Base-by-base conservation (phyloP, 2,329 filamentous ascomycete genomes). In the Colletotrichum sp. region DNA sequence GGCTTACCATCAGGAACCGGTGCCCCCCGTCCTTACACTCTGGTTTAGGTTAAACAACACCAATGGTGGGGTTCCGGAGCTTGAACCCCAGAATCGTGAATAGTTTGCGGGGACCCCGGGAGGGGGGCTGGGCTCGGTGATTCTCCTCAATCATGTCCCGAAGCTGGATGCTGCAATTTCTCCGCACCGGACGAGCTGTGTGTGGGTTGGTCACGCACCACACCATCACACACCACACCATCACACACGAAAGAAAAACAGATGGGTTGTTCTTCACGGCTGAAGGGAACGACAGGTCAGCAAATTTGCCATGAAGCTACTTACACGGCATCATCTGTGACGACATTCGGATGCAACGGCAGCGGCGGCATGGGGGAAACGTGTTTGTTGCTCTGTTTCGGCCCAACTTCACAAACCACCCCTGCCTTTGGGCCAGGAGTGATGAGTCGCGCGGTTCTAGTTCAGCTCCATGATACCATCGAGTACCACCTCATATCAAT, bases 111-210 rank as follows among this genome's bases (percentile, higher is more conserved):
- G 57, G 68, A 22, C 68, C 57, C 68, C 27, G 57, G 68, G 70
- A 48, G 61, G 44, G 19, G 39, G 60, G 60, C 34, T 52, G 60
- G 61, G 48, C 74, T 76, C 74, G 70, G 74, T 44, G 59, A 60
- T 66, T 76, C 70, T 65, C 44, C 64, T 61, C 28, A 69, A 74
- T 76, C 59, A 69, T 76, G 64, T 7, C 55, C 74, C 74, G 74
- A 76, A 65, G 8, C 22, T 36, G 30, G 32, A 34, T 52, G 19
- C 25, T 39, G 36, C 39, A 52, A 34, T 64, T 76, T 69, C 74
- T 73, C 74, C 74, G 70, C 70, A 55, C 48, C 68, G 63, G 28
- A 71, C 27, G 27, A 34, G 15, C 30, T 36, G 61, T 30, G 22
- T 30, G 8, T 25, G 4, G 19, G 19, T 27, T 34, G 48, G 28